A percentile compares a stretch with the other conserved stretches of the same genome.
Conservation (phyloP, 2,329 filamentous ascomycete species). For the Ophiocordyceps camponoti-rufipedis region DNA sequence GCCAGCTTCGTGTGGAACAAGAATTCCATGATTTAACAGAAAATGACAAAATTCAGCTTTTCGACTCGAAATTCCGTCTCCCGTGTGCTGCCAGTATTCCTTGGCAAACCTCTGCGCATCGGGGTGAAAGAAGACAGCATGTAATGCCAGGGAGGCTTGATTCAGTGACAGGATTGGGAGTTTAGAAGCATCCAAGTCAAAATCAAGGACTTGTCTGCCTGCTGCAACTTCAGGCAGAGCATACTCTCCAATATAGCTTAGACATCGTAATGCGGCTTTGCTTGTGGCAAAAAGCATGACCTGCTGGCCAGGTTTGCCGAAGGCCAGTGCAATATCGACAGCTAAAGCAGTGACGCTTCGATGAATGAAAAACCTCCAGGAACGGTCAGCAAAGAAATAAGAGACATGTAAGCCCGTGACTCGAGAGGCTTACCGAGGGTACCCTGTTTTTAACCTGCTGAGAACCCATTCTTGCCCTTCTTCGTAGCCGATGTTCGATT, state of each 20-base stretch:
- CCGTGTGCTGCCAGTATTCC: constrained; percentile 92
- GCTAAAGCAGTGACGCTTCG: constrained; percentile 61
- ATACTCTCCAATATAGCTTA: constrained; percentile 49
- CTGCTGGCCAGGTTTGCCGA: constrained; percentile 43
- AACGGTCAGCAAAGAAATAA: neutral
- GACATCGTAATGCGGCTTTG: constrained; percentile 51
- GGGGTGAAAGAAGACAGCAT: constrained; percentile 52
- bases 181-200: constrained; percentile 40
- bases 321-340: constrained; percentile 42
- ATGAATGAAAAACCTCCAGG: constrained; percentile 79
- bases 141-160: constrained; percentile 40
- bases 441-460: constrained; percentile 70
- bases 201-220: constrained; percentile 38
- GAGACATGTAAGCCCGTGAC: no score
- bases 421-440: constrained; percentile 47
- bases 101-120: constrained; percentile 60
- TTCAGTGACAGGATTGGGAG: constrained; percentile 31
- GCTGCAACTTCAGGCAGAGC: constrained; percentile 29
- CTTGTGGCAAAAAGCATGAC: constrained; percentile 73
- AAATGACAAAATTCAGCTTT: constrained; percentile 76
- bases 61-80: constrained; percentile 80
- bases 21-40: constrained; percentile 51
- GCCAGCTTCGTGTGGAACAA: constrained; percentile 13
- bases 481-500: constrained; percentile 79
- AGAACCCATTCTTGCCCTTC: constrained; percentile 82